phyloP scores from a whole-genome alignment of 768 basidiomycete genomes.

The Strobilomyces echinocephalus region DNA sequence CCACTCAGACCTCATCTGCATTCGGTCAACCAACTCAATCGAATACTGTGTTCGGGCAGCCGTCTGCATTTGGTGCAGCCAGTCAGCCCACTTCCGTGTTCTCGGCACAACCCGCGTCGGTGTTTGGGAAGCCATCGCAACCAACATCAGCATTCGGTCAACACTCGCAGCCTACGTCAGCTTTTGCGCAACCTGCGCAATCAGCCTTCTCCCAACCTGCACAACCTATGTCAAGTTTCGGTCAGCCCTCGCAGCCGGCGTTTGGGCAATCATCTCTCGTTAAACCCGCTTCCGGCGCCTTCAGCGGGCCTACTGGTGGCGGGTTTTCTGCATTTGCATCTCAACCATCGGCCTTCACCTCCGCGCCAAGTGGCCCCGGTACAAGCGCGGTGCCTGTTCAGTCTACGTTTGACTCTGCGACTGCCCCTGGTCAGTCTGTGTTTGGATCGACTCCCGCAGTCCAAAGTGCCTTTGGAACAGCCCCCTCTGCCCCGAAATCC shows the following conservation, averaged over 20 bases:
- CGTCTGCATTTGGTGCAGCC: constrained; percentile 31
- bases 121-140: constrained; percentile 35
- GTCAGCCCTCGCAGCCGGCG: constrained; percentile 31
- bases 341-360: constrained; percentile 41
- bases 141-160: constrained; percentile 36
- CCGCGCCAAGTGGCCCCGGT: constrained; percentile 6
- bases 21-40: constrained; percentile 33
- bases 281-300: constrained; percentile 50
- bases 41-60: constrained; percentile 37
- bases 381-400: constrained; percentile 11
- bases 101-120: constrained; percentile 26
- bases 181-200: constrained; percentile 28
- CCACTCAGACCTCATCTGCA: constrained; percentile 22
- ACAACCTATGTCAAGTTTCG: constrained; percentile 31
- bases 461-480: constrained; percentile 20
- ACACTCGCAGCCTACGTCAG: constrained; percentile 27
- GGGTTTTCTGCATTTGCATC: constrained; percentile 52
- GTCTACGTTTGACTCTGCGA: constrained; percentile 15
- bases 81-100: constrained; percentile 28
- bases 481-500: constrained; percentile 14
- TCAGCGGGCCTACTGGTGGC: constrained; percentile 39
- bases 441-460: constrained; percentile 16
- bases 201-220: constrained; percentile 31
- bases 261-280: constrained; percentile 41
- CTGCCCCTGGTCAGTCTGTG: constrained; percentile 14